Conservation (phyloP, 345 rosid species). For the Sonneratia caseolaris region DNA sequence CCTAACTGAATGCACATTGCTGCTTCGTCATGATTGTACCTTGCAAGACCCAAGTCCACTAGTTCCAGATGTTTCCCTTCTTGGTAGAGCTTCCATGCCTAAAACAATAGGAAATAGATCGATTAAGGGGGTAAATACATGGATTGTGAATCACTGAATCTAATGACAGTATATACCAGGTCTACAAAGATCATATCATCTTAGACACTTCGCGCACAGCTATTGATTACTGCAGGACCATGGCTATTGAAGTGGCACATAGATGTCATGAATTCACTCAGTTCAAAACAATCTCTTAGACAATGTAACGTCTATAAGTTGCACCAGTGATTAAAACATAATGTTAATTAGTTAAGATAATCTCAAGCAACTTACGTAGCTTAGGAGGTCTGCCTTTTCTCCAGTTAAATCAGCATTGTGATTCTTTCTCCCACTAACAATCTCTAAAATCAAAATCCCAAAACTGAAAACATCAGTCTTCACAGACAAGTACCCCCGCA, state of each 20-base stretch:
- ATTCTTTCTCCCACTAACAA: slow-evolving; percentile 82
- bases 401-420: slow-evolving; percentile 29
- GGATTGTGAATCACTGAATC: background rate
- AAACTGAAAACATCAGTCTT: slow-evolving; percentile 82
- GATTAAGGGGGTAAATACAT: slow-evolving; percentile 1
- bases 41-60: slow-evolving; percentile 53
- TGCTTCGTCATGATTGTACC: slow-evolving; percentile 55
- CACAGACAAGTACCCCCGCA: slow-evolving; percentile 73
- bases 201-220: background rate
- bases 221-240: background rate
- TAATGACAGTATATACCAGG: background rate
- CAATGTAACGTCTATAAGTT: too few relatives aligned
- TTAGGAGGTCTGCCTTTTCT: slow-evolving; percentile 62
- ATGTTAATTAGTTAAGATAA: background rate
- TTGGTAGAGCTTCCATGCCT: slow-evolving; percentile 69
- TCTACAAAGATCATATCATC: background rate
- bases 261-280: background rate
- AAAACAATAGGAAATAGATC: slow-evolving; percentile 5
- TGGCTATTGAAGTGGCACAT: background rate
- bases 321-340: background rate
- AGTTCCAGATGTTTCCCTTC: slow-evolving; percentile 41
- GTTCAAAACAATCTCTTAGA: too few relatives aligned
- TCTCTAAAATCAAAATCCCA: slow-evolving; percentile 75
- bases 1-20: slow-evolving; percentile 77
- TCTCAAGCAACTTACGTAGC: slow-evolving; percentile 50